Percentiles rank a stretch among this genome's conserved stretches.
These are phyloP conservation scores for Paraleonurus japonicus DNA, from an alignment of 257 asterid species.

Conservation along the genomic window DNA sequence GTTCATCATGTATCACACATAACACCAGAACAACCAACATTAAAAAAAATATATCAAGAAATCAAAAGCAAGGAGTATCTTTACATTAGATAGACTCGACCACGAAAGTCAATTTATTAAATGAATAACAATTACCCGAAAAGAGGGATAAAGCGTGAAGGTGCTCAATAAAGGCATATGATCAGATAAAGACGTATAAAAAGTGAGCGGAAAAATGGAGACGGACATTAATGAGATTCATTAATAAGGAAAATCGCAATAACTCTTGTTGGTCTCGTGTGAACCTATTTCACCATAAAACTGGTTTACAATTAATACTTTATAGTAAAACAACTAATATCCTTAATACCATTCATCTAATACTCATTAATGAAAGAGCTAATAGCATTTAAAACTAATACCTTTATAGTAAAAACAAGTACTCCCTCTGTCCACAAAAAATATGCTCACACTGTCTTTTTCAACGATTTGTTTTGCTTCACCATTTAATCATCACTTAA, in stretches of 20 bases:
- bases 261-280: too few species aligned
- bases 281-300: too few species aligned
- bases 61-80: neutral
- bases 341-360: too few species aligned
- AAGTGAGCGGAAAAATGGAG: neutral
- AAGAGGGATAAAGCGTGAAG: neutral
- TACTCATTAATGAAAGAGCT: too few species aligned
- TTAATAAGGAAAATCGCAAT: neutral
- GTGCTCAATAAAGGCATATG: neutral
- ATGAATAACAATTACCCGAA: neutral
- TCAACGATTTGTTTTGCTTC: too few species aligned
- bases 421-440: too few species aligned
- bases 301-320: too few species aligned
- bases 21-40: neutral
- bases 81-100: neutral
- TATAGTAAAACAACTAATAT: too few species aligned
- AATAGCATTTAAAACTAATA: too few species aligned
- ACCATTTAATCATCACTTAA: too few species aligned
- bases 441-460: too few species aligned
- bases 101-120: neutral
- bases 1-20: neutral
- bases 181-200: neutral
- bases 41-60: neutral
- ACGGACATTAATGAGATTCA: neutral
- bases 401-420: too few species aligned